Evolutionary conservation across 768 basidiomycete genomes (phyloP).

Genomic region (Mycena venus): DNA sequence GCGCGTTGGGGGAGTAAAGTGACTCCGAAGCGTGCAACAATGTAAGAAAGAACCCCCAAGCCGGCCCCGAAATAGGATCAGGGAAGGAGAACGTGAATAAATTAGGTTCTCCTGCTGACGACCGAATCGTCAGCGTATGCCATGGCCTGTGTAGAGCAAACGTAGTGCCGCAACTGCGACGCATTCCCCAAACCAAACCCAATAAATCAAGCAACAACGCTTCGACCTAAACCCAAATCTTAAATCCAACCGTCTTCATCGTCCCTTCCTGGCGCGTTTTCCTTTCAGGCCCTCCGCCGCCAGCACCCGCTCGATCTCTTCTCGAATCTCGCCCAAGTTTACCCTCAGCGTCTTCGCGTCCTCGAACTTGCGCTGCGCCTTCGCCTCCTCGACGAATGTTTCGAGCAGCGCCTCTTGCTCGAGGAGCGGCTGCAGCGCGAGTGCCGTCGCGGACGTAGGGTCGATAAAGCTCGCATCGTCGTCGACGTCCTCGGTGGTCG

Average conservation of each 20-base stretch:
- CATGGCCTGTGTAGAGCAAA: not conserved
- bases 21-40: too few species aligned
- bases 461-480: conserved; percentile 56
- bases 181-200: not conserved
- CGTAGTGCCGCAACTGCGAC: not conserved
- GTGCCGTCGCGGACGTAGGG: conserved; percentile 78
- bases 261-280: conserved; percentile 20
- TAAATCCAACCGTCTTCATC: conserved; percentile 4
- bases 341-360: conserved; percentile 88
- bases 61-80: too few species aligned
- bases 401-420: conserved; percentile 96
- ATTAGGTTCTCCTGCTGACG: too few species aligned
- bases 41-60: too few species aligned
- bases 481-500: conserved; percentile 24
- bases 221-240: not conserved
- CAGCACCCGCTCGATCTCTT: conserved; percentile 83
- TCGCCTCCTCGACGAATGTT: conserved; percentile 91
- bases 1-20: not conserved
- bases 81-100: too few species aligned
- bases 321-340: conserved; percentile 86
- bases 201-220: conserved; percentile 9
- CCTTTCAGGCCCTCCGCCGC: conserved; percentile 34
- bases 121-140: not conserved
- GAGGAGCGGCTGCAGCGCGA: conserved; percentile 85
- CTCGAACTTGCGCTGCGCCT: conserved; percentile 93